Evolutionary conservation across 495 filamentous ascomycete genomes (phyloP), one percentile per base, ranked within the genome.

Genomic region (Penicillium robsamsonii): DNA sequence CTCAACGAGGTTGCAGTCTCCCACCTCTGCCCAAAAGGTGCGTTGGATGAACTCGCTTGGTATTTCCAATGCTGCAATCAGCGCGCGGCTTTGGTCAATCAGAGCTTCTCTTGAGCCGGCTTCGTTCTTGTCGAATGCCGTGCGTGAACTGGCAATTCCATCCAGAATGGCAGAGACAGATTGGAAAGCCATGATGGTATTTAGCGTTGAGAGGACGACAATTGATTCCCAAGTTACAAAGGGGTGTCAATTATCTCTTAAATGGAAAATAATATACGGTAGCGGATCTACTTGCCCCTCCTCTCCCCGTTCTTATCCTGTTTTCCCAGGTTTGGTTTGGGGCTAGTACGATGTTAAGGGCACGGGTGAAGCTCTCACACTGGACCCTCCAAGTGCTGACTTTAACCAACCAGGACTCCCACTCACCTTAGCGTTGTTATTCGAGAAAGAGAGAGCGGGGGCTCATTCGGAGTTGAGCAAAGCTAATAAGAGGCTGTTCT

Each of bases 1-100:
- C 33, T 10, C 24, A 29, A 24, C n/a, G 0, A 24, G 11, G 3
- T 10, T 50, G 27, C 25, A 17, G 10, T 24, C 22, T 38, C 61
- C 63, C 31, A 74, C 73, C 58, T 75, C 73, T n/a, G 73, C 73
- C 71, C 71, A 75, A 51, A 71, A 71, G 17, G 62, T 75, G 27
- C 72, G 70, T 54, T 70, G 69, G 5, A 75, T 51, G 24, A 70
- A 69, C 41, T 73, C 72, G 46, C 69, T 73, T 0, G 72, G 70
- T 12, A 73, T 64, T 37, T 75, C 69, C 6, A 73, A 41, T 10
- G 64, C 60, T 0, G 69, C 52, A 42, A 68, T 57, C 10, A 73
- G 55, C 24, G 70, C 65, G 17, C 68, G 64, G 5, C 72, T 64
- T 37, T 67, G 63, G 24, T 70, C 70, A 31, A 75, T 63, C 5